phyloP scores from a whole-genome alignment of 1,284 basidiomycete genomes.

The Tilletia walkeri region DNA sequence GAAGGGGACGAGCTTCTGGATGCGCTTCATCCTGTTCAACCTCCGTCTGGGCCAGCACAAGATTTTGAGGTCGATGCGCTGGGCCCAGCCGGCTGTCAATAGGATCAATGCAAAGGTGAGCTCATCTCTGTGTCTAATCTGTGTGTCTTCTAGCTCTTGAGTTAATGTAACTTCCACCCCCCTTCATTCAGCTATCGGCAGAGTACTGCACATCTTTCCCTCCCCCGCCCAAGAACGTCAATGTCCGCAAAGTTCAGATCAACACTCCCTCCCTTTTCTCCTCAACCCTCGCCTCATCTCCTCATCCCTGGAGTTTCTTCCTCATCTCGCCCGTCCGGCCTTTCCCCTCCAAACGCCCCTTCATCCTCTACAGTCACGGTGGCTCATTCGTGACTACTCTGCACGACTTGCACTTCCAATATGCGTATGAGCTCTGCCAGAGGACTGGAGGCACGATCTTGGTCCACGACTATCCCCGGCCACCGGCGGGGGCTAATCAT shows the following conservation, averaged over 20 bases:
- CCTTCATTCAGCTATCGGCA: background rate
- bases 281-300: background rate
- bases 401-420: background rate
- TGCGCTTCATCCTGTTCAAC: background rate
- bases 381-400: slow-evolving; percentile 3
- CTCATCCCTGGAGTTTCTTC: slow-evolving; percentile 7
- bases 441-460: slow-evolving; percentile 3
- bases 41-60: background rate
- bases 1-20: background rate
- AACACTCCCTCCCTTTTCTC: background rate
- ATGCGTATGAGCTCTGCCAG: slow-evolving; percentile 7
- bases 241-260: background rate
- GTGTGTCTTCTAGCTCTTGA: background rate
- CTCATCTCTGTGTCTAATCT: background rate
- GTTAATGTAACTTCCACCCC: background rate
- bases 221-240: background rate
- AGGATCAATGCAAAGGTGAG: background rate
- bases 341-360: background rate
- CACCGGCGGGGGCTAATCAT: background rate
- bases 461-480: background rate
- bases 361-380: slow-evolving; percentile 9
- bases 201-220: background rate
- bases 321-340: background rate
- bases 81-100: background rate
- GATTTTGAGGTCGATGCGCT: background rate